Evolutionary conservation across 768 basidiomycete species (phyloP), one percentile per base, ranked within the genome.

Genomic region (Brasilioporus rufonigricans): DNA sequence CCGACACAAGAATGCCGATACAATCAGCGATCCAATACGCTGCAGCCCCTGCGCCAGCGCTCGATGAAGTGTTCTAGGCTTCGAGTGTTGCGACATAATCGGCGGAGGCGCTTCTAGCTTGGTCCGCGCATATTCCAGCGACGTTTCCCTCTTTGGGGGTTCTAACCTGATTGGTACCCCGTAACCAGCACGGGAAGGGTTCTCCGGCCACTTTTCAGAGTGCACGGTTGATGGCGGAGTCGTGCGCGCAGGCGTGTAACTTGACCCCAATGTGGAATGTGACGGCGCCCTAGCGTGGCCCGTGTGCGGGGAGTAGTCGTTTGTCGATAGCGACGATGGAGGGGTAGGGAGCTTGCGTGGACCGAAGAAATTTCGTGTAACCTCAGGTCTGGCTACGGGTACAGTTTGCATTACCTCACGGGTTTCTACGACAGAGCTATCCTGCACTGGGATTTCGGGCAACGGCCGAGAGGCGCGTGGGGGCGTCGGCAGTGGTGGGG

Each of bases 261-360:
- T 68, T 41, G 69, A 70, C 13, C 58, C 56, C 39, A 58, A 21
- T 19, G 68, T 68, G 16, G 58, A 60, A 50, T 62, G 58, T 12
- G 67, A 64, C 36, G 56, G 56, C 21, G 56, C 57, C 48, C 61
- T 56, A 4, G 44, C 53, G 26, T 64, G 67, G 46, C 51, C 47
- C 21, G 54, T 50, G n/a, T 32, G 31, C 24, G 36, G 40, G 29
- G 61, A 50, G 43, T 39, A 50, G n/a, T 71, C 70, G 48, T 70
- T 59, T 7, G 62, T 70, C 45, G 52, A 61, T 44, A 60, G 48
- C 14, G 62, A 65, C 29, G 66, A 45, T 21, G 70, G 70, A 6
- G 71, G 70, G 4, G 68, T 71, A 46, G 71, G 67, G 18, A 73
- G 65, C 55, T 65, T 70, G 53, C 70, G 69, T 18, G 65, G 63